phyloP scores from a whole-genome alignment of 202 grass and related monocot genomes.

The Panicum virgatum region DNA sequence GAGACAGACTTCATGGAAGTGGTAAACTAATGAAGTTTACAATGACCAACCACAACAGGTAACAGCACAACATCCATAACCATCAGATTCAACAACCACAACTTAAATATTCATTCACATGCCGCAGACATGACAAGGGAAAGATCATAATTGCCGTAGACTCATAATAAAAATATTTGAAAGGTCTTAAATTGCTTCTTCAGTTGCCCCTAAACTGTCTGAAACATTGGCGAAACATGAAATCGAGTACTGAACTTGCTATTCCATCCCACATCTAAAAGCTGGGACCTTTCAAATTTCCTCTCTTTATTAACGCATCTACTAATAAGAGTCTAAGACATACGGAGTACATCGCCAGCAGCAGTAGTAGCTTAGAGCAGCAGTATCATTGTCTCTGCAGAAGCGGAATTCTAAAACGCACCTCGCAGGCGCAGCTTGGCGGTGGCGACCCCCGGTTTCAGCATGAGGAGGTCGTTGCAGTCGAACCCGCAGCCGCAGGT shows the following conservation, averaged over 20 bases:
- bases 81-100: neutral
- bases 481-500: slow-evolving; percentile 87
- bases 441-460: neutral
- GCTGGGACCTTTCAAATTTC: neutral
- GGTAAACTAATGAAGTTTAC: neutral
- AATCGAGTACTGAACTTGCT: slow-evolving; percentile 26
- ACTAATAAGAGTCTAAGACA: slow-evolving; percentile 13
- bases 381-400: neutral
- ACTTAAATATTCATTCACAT: neutral
- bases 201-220: slow-evolving; percentile 29
- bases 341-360: neutral
- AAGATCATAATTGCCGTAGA: neutral
- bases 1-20: neutral
- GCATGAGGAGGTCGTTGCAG: slow-evolving; percentile 40
- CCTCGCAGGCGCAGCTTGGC: slow-evolving; percentile 46
- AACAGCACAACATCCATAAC: neutral
- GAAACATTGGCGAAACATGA: slow-evolving; percentile 34
- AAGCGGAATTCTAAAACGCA: slow-evolving; percentile 44
- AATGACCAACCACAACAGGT: neutral
- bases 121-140: neutral
- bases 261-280: slow-evolving; percentile 47
- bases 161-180: slow-evolving; percentile 6
- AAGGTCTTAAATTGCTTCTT: slow-evolving; percentile 18
- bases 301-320: slow-evolving; percentile 36
- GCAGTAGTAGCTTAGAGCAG: slow-evolving; percentile 10